phyloP scores from a whole-genome alignment of 1,284 basidiomycete species.

The Wallemia mellicola region DNA sequence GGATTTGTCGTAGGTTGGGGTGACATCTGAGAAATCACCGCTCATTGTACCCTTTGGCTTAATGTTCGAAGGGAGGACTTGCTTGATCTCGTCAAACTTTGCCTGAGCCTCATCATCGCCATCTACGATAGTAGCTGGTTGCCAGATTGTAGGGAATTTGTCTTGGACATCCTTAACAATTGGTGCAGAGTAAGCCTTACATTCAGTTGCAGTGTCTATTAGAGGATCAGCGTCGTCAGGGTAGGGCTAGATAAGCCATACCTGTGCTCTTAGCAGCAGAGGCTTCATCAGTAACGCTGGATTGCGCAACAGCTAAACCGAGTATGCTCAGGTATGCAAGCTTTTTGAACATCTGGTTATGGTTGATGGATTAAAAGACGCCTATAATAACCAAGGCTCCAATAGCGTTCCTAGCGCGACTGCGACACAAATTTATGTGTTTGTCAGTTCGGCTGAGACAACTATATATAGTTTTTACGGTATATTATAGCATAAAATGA shows the following conservation, averaged over 20 bases:
- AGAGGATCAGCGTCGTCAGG: not conserved
- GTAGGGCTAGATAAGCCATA: not conserved
- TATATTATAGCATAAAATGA: too few species aligned
- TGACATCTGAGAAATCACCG: conserved; percentile 12
- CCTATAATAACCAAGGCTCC: too few species aligned
- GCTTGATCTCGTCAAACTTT: conserved; percentile 13
- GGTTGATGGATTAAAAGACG: too few species aligned
- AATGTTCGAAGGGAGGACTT: conserved; percentile 14
- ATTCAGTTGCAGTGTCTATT: conserved; percentile 7
- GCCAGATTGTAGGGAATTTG: conserved; percentile 16
- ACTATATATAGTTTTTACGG: too few species aligned
- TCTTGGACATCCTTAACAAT: conserved; percentile 8
- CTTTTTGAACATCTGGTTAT: not conserved
- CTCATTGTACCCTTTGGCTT: conserved; percentile 12
- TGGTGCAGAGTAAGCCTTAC: conserved; percentile 13
- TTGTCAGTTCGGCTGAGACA: not conserved
- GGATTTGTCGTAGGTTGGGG: conserved; percentile 8
- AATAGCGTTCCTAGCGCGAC: too few species aligned
- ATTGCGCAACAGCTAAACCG: not conserved
- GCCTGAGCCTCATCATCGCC: conserved; percentile 15
- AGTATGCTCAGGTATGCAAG: not conserved
- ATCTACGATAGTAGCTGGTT: conserved; percentile 14
- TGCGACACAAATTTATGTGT: too few species aligned
- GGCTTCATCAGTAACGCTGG: not conserved
- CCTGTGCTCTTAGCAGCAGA: not conserved